These are phyloP conservation scores for Cinnamomum micranthum DNA, from an alignment of 164 flowering plant genomes.

Conservation along the genomic window DNA sequence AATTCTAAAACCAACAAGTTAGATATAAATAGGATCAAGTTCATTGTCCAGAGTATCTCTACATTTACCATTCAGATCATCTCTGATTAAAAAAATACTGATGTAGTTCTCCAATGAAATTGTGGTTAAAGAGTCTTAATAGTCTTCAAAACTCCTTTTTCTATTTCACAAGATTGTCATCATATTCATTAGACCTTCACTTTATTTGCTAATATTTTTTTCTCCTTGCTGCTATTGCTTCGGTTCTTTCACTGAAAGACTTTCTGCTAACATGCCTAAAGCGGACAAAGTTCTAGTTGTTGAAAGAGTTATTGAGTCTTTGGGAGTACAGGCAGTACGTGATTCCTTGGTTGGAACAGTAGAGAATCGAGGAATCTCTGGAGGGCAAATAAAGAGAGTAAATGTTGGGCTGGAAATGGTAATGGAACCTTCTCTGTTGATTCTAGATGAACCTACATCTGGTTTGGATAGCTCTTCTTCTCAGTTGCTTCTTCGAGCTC, in stretches of 20 bases:
- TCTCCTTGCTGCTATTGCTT: conserved; percentile 5
- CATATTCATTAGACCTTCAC: background rate
- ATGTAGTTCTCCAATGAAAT: background rate
- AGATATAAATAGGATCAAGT: background rate
- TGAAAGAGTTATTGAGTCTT: conserved; percentile 88
- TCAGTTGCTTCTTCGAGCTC: conserved; percentile 78
- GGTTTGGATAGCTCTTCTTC: conserved; percentile 97
- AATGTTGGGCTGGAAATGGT: conserved; percentile 99
- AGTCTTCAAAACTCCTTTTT: background rate
- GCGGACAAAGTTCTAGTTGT: conserved; percentile 85
- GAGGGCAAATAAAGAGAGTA: conserved; percentile 96
- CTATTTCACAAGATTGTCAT: background rate
- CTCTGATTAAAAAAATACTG: background rate
- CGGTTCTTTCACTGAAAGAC: conserved; percentile 33
- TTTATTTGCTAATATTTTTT: too few relatives aligned
- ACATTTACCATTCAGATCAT: background rate
- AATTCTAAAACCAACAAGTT: background rate
- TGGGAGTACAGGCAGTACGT: conserved; percentile 77
- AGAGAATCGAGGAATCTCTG: conserved; percentile 96
- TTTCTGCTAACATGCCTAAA: conserved; percentile 65
- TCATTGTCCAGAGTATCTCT: background rate
- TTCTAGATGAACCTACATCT: conserved; percentile 94
- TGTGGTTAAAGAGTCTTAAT: background rate
- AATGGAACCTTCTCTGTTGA: conserved; percentile 93
- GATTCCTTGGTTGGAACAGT: conserved; percentile 96